phyloP scores from a whole-genome alignment of 1,284 basidiomycete species.

The Leccinum solheimii region DNA sequence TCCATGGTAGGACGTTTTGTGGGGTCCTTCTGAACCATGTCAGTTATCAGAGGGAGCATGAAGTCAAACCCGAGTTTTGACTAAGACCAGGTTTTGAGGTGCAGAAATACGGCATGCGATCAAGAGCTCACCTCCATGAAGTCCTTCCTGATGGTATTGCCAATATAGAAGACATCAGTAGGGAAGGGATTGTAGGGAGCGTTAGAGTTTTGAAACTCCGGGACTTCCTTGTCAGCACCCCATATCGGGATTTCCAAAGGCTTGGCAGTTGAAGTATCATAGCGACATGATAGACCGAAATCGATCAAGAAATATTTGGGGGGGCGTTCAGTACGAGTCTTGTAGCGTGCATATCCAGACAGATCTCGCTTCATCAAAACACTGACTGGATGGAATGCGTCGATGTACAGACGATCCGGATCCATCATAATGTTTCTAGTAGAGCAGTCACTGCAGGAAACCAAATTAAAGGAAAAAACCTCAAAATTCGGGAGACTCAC shows the following conservation, averaged over 20 bases:
- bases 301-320: constrained; percentile 29
- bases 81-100: neutral
- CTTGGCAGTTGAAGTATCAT: constrained; percentile 18
- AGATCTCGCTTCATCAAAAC: constrained; percentile 20
- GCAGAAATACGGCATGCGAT: too few species aligned
- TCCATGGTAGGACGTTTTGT: constrained; percentile 23
- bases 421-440: constrained; percentile 42
- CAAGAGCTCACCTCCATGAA: constrained; percentile 12
- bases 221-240: constrained; percentile 29
- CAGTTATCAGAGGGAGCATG: constrained; percentile 14
- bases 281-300: constrained; percentile 39
- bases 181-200: constrained; percentile 36
- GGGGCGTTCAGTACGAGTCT: constrained; percentile 34
- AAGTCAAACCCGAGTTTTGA: constrained; percentile 17
- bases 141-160: constrained; percentile 33
- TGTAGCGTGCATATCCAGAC: constrained; percentile 19
- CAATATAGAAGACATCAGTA: constrained; percentile 40
- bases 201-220: constrained; percentile 22
- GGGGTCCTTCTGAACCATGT: constrained; percentile 23
- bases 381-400: constrained; percentile 28
- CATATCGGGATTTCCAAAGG: constrained; percentile 23
- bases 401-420: constrained; percentile 26
- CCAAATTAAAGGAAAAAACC: neutral
- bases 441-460: constrained; percentile 16
- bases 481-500: neutral